These are phyloP conservation scores for Neurospora sp. DNA, from an alignment of 495 filamentous ascomycete species.

Conservation along the genomic window DNA sequence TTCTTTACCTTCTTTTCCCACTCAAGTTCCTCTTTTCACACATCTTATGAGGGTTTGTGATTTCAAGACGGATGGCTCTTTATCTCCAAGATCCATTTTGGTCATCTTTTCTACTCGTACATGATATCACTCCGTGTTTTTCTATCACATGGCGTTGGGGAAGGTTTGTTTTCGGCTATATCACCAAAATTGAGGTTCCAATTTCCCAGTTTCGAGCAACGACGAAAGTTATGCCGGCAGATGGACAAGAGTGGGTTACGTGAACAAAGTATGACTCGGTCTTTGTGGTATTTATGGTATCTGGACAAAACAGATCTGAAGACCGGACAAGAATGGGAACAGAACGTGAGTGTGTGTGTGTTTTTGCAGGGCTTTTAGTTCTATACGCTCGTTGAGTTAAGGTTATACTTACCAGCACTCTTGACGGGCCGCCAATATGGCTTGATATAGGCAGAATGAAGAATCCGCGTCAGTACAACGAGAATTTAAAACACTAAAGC, in stretches of 20 bases:
- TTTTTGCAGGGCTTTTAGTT: conserved; percentile 14
- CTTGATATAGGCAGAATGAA: neutral
- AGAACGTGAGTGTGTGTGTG: conserved; percentile 9
- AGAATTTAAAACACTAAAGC: neutral
- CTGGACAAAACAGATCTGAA: too few species aligned
- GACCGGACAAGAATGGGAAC: neutral
- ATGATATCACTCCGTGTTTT: neutral
- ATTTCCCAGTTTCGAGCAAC: neutral
- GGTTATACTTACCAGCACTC: too few species aligned
- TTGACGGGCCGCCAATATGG: neutral
- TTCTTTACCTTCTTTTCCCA: neutral
- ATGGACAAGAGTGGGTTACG: neutral
- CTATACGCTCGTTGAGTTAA: conserved; percentile 23
- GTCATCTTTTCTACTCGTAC: neutral
- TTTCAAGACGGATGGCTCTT: neutral
- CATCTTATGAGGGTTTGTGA: neutral
- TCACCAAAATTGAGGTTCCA: neutral
- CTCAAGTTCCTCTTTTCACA: neutral
- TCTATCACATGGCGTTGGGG: neutral
- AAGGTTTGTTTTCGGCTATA: neutral
- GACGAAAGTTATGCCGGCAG: neutral
- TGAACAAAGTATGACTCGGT: too few species aligned
- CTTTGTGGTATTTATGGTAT: too few species aligned
- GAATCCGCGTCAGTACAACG: neutral
- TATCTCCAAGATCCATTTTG: neutral